Percentiles rank a stretch among this genome's conserved stretches.
phyloP scores from a whole-genome alignment of 768 basidiomycete genomes.

The Cystobasidium tubakii region DNA sequence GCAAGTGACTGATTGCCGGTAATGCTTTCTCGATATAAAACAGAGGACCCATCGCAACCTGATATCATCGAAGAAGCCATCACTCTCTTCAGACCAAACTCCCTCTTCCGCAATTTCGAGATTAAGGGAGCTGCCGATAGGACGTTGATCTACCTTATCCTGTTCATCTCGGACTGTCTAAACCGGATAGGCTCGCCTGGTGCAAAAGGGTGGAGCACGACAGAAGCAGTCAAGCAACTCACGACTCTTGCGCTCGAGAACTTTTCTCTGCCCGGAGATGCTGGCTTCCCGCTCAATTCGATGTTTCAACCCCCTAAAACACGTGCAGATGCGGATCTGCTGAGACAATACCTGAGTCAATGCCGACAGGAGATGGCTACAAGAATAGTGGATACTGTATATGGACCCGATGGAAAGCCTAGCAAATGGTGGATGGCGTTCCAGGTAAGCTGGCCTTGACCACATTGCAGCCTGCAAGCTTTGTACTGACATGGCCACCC shows the following conservation, averaged over 20 bases:
- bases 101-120: constrained; percentile 98
- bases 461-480: neutral
- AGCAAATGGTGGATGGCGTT: constrained; percentile 99
- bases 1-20: neutral
- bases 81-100: constrained; percentile 96
- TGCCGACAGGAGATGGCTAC: constrained; percentile 85
- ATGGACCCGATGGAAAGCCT: constrained; percentile 77
- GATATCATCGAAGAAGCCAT: constrained; percentile 95
- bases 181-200: constrained; percentile 65
- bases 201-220: constrained; percentile 54
- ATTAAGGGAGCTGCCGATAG: constrained; percentile 60
- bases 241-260: constrained; percentile 89
- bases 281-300: constrained; percentile 84
- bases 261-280: constrained; percentile 91
- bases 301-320: constrained; percentile 76
- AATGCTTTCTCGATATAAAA: no score
- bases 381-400: constrained; percentile 77
- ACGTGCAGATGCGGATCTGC: constrained; percentile 74
- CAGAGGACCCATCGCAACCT: constrained; percentile 69
- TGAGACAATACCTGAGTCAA: constrained; percentile 85
- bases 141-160: constrained; percentile 90
- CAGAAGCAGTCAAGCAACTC: constrained; percentile 77
- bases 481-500: constrained; percentile 22
- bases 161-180: constrained; percentile 95
- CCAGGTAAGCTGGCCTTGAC: constrained; percentile 49